These are phyloP conservation scores for Melanomma pulvis-pyrius DNA, from an alignment of 495 filamentous ascomycete species.

Conservation along the genomic window DNA sequence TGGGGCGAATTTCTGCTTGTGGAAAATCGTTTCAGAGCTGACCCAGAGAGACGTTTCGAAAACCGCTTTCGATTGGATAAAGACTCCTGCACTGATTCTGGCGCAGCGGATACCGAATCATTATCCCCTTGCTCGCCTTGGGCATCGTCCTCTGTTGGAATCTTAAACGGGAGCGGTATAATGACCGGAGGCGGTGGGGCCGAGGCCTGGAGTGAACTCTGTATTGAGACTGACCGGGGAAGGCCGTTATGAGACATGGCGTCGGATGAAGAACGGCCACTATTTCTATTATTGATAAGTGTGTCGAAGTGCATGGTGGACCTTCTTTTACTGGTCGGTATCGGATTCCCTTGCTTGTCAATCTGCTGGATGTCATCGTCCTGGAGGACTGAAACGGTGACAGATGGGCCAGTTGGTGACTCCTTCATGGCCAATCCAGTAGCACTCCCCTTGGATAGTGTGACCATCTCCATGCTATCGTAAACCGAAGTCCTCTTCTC, in stretches of 20 bases:
- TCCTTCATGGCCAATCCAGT: conserved; percentile 9
- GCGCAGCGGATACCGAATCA: conserved; percentile 65
- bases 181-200: conserved; percentile 35
- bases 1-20: conserved; percentile 41
- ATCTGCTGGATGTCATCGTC: conserved; percentile 39
- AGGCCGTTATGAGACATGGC: conserved; percentile 1
- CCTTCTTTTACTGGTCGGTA: background rate
- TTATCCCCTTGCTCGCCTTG: conserved; percentile 50
- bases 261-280: conserved; percentile 26
- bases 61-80: conserved; percentile 35
- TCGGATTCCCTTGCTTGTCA: conserved; percentile 26
- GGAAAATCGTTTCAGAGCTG: conserved; percentile 53
- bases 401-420: background rate
- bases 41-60: conserved; percentile 55
- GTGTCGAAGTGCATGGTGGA: background rate
- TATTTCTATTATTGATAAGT: conserved; percentile 4
- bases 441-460: conserved; percentile 4
- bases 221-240: conserved; percentile 1
- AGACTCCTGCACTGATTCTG: conserved; percentile 47
- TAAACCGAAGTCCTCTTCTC: conserved; percentile 34
- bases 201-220: conserved; percentile 26
- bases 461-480: conserved; percentile 34
- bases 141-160: conserved; percentile 49
- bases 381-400: conserved; percentile 29
- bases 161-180: conserved; percentile 60